Conservation (phyloP, 2,329 filamentous ascomycete species). For the Escovopsis sp. region DNA sequence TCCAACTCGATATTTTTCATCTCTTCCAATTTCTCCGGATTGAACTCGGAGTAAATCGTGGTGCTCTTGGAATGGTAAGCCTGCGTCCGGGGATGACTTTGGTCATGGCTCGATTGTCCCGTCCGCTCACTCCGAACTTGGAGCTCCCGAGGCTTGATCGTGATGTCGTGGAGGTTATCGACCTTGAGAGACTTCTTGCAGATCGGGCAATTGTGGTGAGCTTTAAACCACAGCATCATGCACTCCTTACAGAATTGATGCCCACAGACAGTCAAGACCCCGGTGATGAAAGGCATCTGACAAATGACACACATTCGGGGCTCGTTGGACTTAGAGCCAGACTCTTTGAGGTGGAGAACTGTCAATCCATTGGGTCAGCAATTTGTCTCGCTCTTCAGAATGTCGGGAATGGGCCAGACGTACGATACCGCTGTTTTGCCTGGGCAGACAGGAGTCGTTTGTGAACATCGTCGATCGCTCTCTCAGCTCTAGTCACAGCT, state of each 20-base stretch:
- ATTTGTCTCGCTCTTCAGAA: too few relatives aligned
- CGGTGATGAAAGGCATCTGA: slow-evolving; percentile 58
- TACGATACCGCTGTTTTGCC: slow-evolving; percentile 62
- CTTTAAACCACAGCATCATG: slow-evolving; percentile 61
- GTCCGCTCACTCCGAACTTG: slow-evolving; percentile 37
- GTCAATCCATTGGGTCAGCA: slow-evolving; percentile 4
- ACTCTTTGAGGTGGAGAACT: slow-evolving; percentile 39
- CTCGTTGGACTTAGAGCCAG: slow-evolving; percentile 48
- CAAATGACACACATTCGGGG: slow-evolving; percentile 76
- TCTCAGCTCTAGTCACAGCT: slow-evolving; percentile 19
- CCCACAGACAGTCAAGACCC: slow-evolving; percentile 73
- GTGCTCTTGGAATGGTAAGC: slow-evolving; percentile 17
- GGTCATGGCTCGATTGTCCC: neutral
- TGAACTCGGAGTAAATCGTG: slow-evolving; percentile 66
- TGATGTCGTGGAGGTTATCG: slow-evolving; percentile 71
- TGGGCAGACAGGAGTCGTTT: slow-evolving; percentile 47
- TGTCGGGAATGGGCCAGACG: slow-evolving; percentile 13
- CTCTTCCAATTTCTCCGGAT: slow-evolving; percentile 52
- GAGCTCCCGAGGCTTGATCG: slow-evolving; percentile 62
- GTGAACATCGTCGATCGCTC: slow-evolving; percentile 27
- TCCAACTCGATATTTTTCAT: slow-evolving; percentile 71
- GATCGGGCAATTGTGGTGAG: slow-evolving; percentile 64
- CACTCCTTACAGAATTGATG: slow-evolving; percentile 90
- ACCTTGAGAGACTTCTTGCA: slow-evolving; percentile 58
- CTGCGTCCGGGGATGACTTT: slow-evolving; percentile 6